phyloP scores from a whole-genome alignment of 306 rosid species.

The Dryas drummondii region DNA sequence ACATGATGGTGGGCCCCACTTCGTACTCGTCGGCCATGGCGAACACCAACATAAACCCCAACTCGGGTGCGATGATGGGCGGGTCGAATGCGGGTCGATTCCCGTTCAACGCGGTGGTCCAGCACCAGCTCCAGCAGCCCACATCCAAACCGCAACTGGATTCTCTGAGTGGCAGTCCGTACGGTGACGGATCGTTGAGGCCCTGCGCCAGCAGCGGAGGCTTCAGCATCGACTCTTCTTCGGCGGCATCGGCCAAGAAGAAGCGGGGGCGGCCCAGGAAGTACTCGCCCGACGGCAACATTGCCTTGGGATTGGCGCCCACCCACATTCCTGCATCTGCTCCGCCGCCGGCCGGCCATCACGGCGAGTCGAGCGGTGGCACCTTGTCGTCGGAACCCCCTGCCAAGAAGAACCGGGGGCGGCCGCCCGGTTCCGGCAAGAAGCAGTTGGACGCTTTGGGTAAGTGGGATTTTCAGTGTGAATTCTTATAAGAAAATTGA shows the following conservation, averaged over 20 bases:
- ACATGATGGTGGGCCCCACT: conserved; percentile 49
- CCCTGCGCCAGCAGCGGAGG: conserved; percentile 36
- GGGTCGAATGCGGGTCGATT: conserved; percentile 38
- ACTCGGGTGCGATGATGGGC: conserved; percentile 47
- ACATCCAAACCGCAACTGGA: conserved; percentile 43
- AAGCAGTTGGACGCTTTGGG: conserved; percentile 67
- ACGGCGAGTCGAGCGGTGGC: conserved; percentile 44
- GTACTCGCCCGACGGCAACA: conserved; percentile 68
- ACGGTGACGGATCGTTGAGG: conserved; percentile 49
- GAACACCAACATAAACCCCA: conserved; percentile 42
- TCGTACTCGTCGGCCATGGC: conserved; percentile 43
- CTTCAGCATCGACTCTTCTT: conserved; percentile 39
- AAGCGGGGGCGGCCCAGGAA: conserved; percentile 94
- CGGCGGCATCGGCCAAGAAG: conserved; percentile 45
- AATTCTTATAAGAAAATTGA: neutral
- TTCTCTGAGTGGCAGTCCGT: conserved; percentile 38
- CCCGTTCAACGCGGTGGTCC: conserved; percentile 52
- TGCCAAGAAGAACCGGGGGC: conserved; percentile 64
- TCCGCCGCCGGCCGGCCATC: conserved; percentile 20
- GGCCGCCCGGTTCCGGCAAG: conserved; percentile 80
- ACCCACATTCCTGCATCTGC: conserved; percentile 43
- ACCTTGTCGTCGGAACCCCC: conserved; percentile 58
- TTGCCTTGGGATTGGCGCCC: conserved; percentile 60
- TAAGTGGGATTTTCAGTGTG: conserved; percentile 16
- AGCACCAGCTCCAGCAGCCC: conserved; percentile 24